These are phyloP conservation scores for Iberis amara DNA, from an alignment of 441 rosid species.

Conservation along the genomic window DNA sequence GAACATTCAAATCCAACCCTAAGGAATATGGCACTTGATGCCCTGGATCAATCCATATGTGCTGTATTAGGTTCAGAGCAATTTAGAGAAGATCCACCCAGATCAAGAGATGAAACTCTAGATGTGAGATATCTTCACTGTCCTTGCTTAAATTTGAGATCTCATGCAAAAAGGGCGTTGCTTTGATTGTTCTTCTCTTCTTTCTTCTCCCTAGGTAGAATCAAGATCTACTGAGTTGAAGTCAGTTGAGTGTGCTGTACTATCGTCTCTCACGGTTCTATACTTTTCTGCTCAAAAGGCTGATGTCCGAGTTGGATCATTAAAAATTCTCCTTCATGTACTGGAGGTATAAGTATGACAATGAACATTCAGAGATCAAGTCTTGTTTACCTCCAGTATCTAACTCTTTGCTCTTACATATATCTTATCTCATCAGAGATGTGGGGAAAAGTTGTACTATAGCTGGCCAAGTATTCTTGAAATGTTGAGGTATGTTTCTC, in stretches of 20 bases:
- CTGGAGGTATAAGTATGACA: conserved; percentile 61
- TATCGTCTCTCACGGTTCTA: conserved; percentile 78
- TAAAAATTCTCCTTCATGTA: conserved; percentile 95
- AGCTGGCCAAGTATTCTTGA: conserved; percentile 95
- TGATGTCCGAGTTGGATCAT: conserved; percentile 83
- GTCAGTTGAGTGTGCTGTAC: conserved; percentile 78
- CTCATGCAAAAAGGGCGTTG: conserved; percentile 17
- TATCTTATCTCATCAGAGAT: conserved; percentile 51
- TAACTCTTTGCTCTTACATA: conserved; percentile 22
- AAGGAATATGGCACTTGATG: conserved; percentile 88
- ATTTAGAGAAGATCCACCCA: conserved; percentile 56
- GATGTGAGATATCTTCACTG: conserved; percentile 48
- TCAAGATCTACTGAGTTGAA: conserved; percentile 44
- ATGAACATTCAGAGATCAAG: conserved; percentile 26
- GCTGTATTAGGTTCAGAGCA: conserved; percentile 87
- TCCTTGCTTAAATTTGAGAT: conserved; percentile 22
- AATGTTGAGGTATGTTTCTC: conserved; percentile 65
- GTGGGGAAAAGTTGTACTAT: conserved; percentile 80
- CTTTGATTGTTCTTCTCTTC: conserved; percentile 23
- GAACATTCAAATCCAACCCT: conserved; percentile 73
- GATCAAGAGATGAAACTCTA: conserved; percentile 34
- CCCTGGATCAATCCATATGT: conserved; percentile 87
- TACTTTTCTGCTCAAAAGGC: conserved; percentile 73
- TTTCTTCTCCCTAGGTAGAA: conserved; percentile 45
- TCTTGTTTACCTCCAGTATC: conserved; percentile 24